A percentile compares a stretch with the other conserved stretches of the same genome.
These are phyloP conservation scores for Emmonsia crescens DNA, from an alignment of 2,329 filamentous ascomycete genomes.

Conservation along the genomic window DNA sequence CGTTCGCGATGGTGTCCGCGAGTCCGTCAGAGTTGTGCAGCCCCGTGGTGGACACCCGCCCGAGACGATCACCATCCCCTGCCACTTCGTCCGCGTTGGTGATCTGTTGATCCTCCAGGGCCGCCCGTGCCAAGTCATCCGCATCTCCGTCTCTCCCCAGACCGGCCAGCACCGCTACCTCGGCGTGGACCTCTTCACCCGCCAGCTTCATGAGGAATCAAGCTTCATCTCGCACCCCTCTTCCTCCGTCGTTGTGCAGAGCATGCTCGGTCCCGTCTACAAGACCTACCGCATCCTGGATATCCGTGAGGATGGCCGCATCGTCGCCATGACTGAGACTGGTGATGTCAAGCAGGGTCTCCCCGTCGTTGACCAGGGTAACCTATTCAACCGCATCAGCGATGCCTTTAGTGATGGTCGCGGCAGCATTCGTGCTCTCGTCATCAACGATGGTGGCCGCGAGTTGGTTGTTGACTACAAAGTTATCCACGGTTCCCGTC, in stretches of 20 bases:
- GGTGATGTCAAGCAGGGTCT: constrained; percentile 97
- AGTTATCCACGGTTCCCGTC: constrained; percentile 72
- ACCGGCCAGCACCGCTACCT: constrained; percentile 99
- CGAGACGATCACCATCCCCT: constrained; percentile 95
- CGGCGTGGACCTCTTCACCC: constrained; percentile 99
- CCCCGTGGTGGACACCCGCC: constrained; percentile 42
- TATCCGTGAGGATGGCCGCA: constrained; percentile 67
- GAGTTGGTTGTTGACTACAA: constrained; percentile 99
- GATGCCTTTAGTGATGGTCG: constrained; percentile 83
- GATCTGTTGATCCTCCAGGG: constrained; percentile 98
- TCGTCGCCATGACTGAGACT: constrained; percentile 98
- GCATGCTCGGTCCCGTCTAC: constrained; percentile 98
- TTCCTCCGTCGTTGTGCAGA: constrained; percentile 95
- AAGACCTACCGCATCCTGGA: constrained; percentile 99
- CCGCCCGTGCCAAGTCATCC: constrained; percentile 98
- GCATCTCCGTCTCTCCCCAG: constrained; percentile 94
- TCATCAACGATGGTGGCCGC: constrained; percentile 84
- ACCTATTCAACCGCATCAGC: constrained; percentile 68
- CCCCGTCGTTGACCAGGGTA: constrained; percentile 88
- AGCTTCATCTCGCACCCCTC: constrained; percentile 95
- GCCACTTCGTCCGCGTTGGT: constrained; percentile 98
- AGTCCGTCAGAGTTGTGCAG: constrained; percentile 41
- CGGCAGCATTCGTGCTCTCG: constrained; percentile 86
- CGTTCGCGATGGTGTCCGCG: constrained; percentile 33
- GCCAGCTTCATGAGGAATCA: constrained; percentile 98